Evolutionary conservation across 2,329 filamentous ascomycete genomes (phyloP), one percentile per base, ranked within the genome.

Genomic region (Chrysosporium keratinophilum): DNA sequence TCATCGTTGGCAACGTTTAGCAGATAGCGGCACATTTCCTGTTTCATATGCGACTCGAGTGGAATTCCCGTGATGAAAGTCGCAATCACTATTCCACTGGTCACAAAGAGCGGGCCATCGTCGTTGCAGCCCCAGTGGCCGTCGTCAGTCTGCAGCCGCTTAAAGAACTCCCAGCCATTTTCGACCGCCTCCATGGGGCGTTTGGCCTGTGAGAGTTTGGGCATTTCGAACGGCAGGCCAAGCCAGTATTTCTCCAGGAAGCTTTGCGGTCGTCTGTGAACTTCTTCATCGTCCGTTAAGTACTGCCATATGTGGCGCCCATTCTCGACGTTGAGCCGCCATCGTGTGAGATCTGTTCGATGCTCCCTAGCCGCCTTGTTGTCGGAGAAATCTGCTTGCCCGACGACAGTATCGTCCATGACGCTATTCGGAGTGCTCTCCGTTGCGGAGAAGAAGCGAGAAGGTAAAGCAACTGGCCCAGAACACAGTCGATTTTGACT

Each of bases 341-440:
- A 52, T 28, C 50, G 61, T 3, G 57, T 64, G 43, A 57, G 59
- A 48, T 65, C 61, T 41, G 64, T 65, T 34, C 52, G 61, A 20
- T 33, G 33, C 35, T 48, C 45, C 17, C 28, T 12, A n/a, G 35
- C 35, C 10, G 35, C 35, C n/a, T 37, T 12, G 11, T 37, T 37
- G 35, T 37, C 35, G 11, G 35, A 48, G 35, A 48, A 33, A 28
- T 28, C 23, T 28, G 23, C 23, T 3, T 28, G 3, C 23, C 23
- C 23, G 23, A 28, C 23, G 23, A 28, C 23, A 28, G 23, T 28
- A 28, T 28, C 23, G 23, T 28, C 7, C 23, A 28, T 28, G 23
- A 7, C 23, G 23, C 23, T 28, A 7, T 28, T 28, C n/a, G 23
- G 23, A 28, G 23, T 28, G 7, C 23, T 28, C 23, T 28, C 23